Evolutionary conservation across 768 basidiomycete species (phyloP), one percentile per base, ranked within the genome.

Genomic region (Megacollybia marginata): DNA sequence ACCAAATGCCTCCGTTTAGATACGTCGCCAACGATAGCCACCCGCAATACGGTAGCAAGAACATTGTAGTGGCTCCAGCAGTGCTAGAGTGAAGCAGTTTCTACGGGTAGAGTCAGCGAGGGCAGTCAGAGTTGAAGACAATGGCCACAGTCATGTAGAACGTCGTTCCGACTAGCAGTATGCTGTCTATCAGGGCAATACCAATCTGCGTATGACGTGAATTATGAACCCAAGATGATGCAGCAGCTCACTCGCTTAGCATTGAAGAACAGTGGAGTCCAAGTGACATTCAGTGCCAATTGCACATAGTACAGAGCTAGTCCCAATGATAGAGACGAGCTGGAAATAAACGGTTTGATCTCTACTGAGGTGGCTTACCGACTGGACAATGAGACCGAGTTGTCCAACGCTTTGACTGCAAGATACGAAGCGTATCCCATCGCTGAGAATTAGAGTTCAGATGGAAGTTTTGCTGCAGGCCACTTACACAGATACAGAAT

Each of bases 391-490:
- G 70, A 62, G 5, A 67, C 56, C 9, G 75, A 62, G 11, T 51
- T 55, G 56, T 83, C 82, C 50, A 82, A 65, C 1, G 76, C 68
- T 53, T 73, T 71, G 33, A 77, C 76, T 3, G 80, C 75, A 23
- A 85, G 59, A 60, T 85, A 79, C 7, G 81, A 82, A 8, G 82
- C 82, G 57, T 77, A 85, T 18, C 85, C 85, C 81, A 85, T 83
- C 8, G 71, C 74, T 73, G 34, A 7, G 23, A 42, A 49, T 45
- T 15, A 40, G 42, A 16, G 48, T 19, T 33, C 20, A 28, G 6
- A 42, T 35, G 12, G 16, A 43, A 42, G 4, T 44, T 47, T 12
- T 52, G 52, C 44, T 52, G 42, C 35, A 57, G 55, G 16, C 9
- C 6, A 52, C 65, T 23, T 46, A 67, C 67, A 66, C 13, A 71